These are phyloP conservation scores for Tylopilus cervinicoccineus DNA, from an alignment of 768 basidiomycete genomes.

Conservation along the genomic window DNA sequence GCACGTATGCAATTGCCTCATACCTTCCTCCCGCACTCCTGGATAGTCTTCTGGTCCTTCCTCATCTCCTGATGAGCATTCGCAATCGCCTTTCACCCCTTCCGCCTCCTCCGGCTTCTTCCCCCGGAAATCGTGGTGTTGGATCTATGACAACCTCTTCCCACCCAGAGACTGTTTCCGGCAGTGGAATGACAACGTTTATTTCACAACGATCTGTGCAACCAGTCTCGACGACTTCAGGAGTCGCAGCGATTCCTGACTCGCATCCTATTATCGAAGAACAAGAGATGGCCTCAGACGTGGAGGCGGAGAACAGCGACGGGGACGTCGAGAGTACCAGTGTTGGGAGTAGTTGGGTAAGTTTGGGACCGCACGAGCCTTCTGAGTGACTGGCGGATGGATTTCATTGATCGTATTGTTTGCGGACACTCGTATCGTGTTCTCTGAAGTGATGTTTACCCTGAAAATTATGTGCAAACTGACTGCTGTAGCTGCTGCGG, in stretches of 20 bases:
- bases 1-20: conserved; percentile 67
- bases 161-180: conserved; percentile 9
- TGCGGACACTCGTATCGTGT: not conserved
- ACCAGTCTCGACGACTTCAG: conserved; percentile 7
- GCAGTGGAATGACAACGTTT: not conserved
- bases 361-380: conserved; percentile 36
- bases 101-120: conserved; percentile 39
- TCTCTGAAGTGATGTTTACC: not conserved
- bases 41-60: conserved; percentile 62
- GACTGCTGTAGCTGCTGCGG: not conserved
- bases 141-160: conserved; percentile 15
- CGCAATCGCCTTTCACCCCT: conserved; percentile 57
- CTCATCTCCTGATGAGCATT: conserved; percentile 57
- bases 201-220: conserved; percentile 3
- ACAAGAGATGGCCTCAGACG: conserved; percentile 55
- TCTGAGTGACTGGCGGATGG: conserved; percentile 12
- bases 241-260: conserved; percentile 11
- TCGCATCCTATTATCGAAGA: conserved; percentile 11
- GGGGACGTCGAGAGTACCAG: conserved; percentile 47
- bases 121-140: conserved; percentile 25
- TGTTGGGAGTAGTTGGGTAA: conserved; percentile 69
- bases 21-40: conserved; percentile 62
- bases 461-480: conserved; percentile 7
- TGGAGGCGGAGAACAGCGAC: conserved; percentile 63
- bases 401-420: not conserved